These are phyloP conservation scores for Lactarius vividus DNA, from an alignment of 768 basidiomycete genomes.

Conservation along the genomic window DNA sequence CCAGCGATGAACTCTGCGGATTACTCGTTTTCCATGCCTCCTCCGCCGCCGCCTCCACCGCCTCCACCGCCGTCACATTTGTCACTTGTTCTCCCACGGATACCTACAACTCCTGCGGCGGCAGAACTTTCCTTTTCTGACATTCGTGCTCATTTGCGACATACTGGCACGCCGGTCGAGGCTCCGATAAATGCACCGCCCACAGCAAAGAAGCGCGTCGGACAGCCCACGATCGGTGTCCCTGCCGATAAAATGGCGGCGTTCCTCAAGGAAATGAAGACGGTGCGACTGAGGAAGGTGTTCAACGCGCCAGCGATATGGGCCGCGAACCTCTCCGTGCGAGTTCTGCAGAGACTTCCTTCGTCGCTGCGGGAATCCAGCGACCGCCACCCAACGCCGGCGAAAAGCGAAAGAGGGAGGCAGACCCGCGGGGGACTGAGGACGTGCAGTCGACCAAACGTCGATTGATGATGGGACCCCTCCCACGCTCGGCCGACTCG, in stretches of 20 bases:
- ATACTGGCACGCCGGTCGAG: slow-evolving; percentile 54
- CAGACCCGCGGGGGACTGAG: slow-evolving; percentile 1
- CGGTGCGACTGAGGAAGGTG: slow-evolving; percentile 62
- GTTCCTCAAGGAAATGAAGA: slow-evolving; percentile 79
- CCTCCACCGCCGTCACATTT: slow-evolving; percentile 20
- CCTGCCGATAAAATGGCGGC: slow-evolving; percentile 81
- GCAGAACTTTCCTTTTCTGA: slow-evolving; percentile 46
- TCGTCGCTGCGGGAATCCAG: slow-evolving; percentile 16
- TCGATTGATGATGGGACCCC: slow-evolving; percentile 20
- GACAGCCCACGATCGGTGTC: slow-evolving; percentile 68
- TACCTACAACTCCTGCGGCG: slow-evolving; percentile 31
- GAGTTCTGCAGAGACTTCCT: slow-evolving; percentile 6
- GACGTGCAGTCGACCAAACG: slow-evolving; percentile 13
- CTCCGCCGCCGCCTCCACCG: slow-evolving; percentile 29
- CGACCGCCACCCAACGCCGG: slow-evolving; percentile 16
- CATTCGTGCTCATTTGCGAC: slow-evolving; percentile 67
- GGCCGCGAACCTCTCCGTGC: slow-evolving; percentile 23
- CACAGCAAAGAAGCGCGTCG: slow-evolving; percentile 44
- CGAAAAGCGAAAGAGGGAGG: slow-evolving; percentile 26
- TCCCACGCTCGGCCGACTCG: slow-evolving; percentile 15
- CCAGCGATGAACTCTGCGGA: slow-evolving; percentile 4
- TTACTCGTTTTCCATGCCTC: slow-evolving; percentile 15
- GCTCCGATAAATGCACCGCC: slow-evolving; percentile 56
- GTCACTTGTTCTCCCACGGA: slow-evolving; percentile 23
- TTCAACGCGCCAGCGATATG: slow-evolving; percentile 33